A percentile compares a stretch with the other conserved stretches of the same genome.
Conservation (phyloP, 202 grass and related monocot genomes). For the Zizania palustris region DNA sequence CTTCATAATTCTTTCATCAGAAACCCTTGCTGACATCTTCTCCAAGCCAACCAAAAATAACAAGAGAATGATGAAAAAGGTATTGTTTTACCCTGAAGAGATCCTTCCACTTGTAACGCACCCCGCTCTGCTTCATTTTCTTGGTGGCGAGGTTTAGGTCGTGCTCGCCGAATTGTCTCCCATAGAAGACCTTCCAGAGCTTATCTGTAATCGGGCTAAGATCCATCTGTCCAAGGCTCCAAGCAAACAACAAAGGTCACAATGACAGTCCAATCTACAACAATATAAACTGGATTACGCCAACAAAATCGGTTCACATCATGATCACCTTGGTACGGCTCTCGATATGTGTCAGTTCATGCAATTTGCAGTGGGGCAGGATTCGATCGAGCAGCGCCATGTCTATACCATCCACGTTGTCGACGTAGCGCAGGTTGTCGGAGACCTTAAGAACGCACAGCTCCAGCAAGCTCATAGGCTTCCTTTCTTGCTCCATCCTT, state of each 20-base stretch:
- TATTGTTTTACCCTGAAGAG: conserved; percentile 59
- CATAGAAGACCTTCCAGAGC: conserved; percentile 81
- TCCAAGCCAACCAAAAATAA: background rate
- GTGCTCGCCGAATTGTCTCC: conserved; percentile 59
- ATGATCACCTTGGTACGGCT: conserved; percentile 48
- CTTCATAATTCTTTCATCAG: background rate
- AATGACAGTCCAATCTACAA: background rate
- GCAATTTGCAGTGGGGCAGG: conserved; percentile 73
- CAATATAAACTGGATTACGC: background rate
- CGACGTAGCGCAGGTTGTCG: conserved; percentile 65
- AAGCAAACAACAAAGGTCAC: conserved; percentile 11
- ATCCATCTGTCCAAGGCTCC: conserved; percentile 52
- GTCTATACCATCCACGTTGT: conserved; percentile 62
- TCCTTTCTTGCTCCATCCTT: conserved; percentile 54
- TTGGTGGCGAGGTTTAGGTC: conserved; percentile 38
- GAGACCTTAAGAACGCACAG: conserved; percentile 47
- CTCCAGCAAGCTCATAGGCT: conserved; percentile 58
- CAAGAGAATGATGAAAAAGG: background rate
- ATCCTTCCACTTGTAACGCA: conserved; percentile 60
- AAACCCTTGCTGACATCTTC: background rate
- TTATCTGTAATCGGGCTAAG: conserved; percentile 65
- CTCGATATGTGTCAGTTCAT: conserved; percentile 64
- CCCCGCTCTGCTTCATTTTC: conserved; percentile 44
- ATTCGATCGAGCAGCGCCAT: conserved; percentile 61
- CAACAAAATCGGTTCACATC: background rate